These are phyloP conservation scores for Silene vulgaris DNA, from an alignment of 179 eudicot species.

Conservation along the genomic window DNA sequence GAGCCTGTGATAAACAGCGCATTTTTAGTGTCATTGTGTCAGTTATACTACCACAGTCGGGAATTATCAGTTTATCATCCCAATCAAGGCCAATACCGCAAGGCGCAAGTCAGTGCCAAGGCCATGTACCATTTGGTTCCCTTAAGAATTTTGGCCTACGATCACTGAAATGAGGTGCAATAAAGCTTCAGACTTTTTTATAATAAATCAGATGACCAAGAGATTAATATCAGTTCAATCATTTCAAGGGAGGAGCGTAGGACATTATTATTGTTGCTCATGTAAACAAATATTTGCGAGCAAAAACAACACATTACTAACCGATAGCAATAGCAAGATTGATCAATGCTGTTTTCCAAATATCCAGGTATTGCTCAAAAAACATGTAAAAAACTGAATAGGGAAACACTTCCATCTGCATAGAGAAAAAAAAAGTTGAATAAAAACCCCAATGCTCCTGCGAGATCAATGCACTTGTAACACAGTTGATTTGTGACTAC, in stretches of 20 bases:
- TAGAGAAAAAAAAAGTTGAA: background rate
- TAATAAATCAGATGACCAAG: background rate
- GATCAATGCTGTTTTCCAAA: slow-evolving; percentile 93
- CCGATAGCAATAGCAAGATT: slow-evolving; percentile 95
- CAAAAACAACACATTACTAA: slow-evolving; percentile 36
- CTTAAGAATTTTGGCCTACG: too few relatives aligned
- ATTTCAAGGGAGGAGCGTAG: background rate
- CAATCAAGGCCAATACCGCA: too few relatives aligned
- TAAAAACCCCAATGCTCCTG: background rate
- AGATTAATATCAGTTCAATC: background rate
- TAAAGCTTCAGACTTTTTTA: background rate
- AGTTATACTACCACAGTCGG: too few relatives aligned
- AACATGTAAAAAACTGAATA: slow-evolving; percentile 93
- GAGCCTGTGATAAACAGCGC: too few relatives aligned
- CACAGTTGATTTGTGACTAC: background rate
- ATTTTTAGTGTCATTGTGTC: too few relatives aligned
- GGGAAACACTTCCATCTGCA: slow-evolving; percentile 95
- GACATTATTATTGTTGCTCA: background rate
- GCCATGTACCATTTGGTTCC: too few relatives aligned
- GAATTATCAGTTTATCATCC: too few relatives aligned
- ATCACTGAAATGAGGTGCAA: too few relatives aligned
- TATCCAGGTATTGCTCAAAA: slow-evolving; percentile 96
- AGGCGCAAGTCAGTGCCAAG: too few relatives aligned
- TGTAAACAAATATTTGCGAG: background rate
- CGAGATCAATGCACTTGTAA: slow-evolving; percentile 2